Evolutionary conservation across 495 filamentous ascomycete genomes (phyloP).

Genomic region (Paragyromitra xinjiangensis): DNA sequence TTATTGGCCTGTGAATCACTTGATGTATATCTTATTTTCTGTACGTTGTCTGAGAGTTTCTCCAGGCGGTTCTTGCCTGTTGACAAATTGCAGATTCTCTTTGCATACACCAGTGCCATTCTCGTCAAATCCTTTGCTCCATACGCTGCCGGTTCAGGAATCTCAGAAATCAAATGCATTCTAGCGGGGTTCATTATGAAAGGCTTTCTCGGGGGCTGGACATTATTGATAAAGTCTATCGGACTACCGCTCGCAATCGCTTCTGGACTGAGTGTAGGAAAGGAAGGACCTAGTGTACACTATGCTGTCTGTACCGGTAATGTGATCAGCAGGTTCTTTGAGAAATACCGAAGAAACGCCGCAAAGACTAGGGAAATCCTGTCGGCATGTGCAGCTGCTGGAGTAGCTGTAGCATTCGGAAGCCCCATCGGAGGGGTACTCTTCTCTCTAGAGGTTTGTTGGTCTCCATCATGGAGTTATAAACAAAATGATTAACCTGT

Average conservation of each 20-base stretch:
- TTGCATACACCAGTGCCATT: constrained; percentile 81
- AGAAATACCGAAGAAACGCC: constrained; percentile 91
- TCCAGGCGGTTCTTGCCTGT: background rate
- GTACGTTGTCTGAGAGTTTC: constrained; percentile 63
- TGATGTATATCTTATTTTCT: constrained; percentile 88
- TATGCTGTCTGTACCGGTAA: constrained; percentile 98
- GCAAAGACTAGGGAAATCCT: constrained; percentile 95
- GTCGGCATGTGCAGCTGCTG: constrained; percentile 91
- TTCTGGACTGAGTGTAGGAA: constrained; percentile 93
- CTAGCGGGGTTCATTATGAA: constrained; percentile 99
- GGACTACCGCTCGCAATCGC: constrained; percentile 91
- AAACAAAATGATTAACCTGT: constrained; percentile 33
- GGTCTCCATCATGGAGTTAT: background rate
- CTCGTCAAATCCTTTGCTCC: constrained; percentile 94
- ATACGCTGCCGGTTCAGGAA: constrained; percentile 95
- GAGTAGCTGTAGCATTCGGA: constrained; percentile 95
- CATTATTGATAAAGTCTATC: constrained; percentile 91
- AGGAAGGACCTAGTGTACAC: constrained; percentile 97
- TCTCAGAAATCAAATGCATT: constrained; percentile 99
- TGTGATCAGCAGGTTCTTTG: constrained; percentile 91
- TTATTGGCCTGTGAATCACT: constrained; percentile 79
- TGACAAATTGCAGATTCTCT: constrained; percentile 68
- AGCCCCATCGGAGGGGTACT: constrained; percentile 96
- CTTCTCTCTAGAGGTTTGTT: constrained; percentile 83
- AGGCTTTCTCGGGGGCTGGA: constrained; percentile 92